phyloP scores from a whole-genome alignment of 164 flowering plant species.

The Dillenia turbinata region DNA sequence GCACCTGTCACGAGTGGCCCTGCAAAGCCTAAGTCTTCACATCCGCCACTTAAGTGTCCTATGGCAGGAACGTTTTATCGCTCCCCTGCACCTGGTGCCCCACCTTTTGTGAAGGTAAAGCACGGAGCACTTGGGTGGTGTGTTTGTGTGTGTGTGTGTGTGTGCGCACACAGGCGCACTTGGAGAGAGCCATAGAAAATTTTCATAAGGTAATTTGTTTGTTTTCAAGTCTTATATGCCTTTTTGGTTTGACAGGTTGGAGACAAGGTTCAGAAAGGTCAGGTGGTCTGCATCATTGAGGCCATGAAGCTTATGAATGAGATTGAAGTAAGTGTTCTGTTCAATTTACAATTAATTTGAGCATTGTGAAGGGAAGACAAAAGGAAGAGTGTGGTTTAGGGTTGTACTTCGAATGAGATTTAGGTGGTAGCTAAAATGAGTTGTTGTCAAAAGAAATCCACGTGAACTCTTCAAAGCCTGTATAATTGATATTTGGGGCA shows the following conservation, averaged over 20 bases:
- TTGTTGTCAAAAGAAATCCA: too few species aligned
- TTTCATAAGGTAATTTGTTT: neutral
- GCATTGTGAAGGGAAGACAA: neutral
- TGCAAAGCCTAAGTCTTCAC: slow-evolving; percentile 47
- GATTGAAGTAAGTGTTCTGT: slow-evolving; percentile 31
- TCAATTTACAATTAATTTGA: neutral
- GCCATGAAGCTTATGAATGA: slow-evolving; percentile 60
- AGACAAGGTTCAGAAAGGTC: slow-evolving; percentile 45
- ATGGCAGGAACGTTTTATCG: slow-evolving; percentile 89
- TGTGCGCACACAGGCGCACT: neutral
- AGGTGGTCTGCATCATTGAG: slow-evolving; percentile 43
- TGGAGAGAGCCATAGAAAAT: neutral
- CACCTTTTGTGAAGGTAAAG: slow-evolving; percentile 75
- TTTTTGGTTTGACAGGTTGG: slow-evolving; percentile 27
- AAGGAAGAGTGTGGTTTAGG: too few species aligned
- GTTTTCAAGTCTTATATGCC: neutral
- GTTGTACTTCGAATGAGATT: too few species aligned
- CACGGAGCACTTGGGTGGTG: neutral
- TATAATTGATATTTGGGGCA: too few species aligned
- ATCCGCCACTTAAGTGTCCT: slow-evolving; percentile 71
- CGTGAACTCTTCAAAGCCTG: too few species aligned
- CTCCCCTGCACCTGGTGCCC: slow-evolving; percentile 64
- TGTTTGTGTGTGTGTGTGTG: neutral
- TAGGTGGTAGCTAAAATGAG: too few species aligned
- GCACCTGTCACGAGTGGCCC: slow-evolving; percentile 33